Evolutionary conservation across 225 moss, liverwort and hornwort genomes (phyloP).

Genomic region (Bryoerythrophyllum caledonicum): DNA sequence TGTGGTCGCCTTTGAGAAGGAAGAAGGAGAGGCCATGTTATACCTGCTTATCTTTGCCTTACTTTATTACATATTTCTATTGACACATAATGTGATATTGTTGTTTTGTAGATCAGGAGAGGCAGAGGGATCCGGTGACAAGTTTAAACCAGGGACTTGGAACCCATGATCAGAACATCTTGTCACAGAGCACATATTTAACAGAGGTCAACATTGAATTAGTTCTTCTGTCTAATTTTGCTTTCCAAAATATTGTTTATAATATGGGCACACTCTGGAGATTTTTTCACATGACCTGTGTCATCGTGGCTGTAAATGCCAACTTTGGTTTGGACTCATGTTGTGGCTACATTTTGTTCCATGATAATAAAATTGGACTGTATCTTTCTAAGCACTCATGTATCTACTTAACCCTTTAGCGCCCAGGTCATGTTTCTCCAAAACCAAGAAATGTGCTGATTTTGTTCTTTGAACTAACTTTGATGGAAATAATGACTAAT

Average conservation of each 20-base stretch:
- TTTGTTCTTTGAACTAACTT: too few species aligned
- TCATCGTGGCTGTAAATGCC: background rate
- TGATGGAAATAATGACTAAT: too few species aligned
- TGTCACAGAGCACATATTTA: background rate
- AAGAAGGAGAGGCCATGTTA: background rate
- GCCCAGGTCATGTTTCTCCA: too few species aligned
- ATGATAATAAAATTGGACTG: background rate
- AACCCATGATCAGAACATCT: constrained; percentile 32
- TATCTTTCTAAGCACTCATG: background rate
- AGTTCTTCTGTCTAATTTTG: constrained; percentile 7
- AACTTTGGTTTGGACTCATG: background rate
- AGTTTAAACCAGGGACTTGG: constrained; percentile 57
- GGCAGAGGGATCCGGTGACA: constrained; percentile 45
- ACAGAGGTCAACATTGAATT: background rate
- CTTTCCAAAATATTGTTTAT: background rate
- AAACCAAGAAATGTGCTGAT: too few species aligned
- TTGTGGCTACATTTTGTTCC: background rate
- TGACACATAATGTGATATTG: background rate
- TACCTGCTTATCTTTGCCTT: background rate
- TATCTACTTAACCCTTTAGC: too few species aligned
- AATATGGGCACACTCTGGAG: background rate
- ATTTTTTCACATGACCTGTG: background rate
- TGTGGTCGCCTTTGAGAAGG: too few species aligned
- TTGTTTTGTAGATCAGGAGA: constrained; percentile 40
- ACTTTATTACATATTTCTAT: too few species aligned